Percentiles rank a stretch among this genome's conserved stretches.
Conservation (phyloP, 2,329 filamentous ascomycete species). For the Hypomyces perniciosus region DNA sequence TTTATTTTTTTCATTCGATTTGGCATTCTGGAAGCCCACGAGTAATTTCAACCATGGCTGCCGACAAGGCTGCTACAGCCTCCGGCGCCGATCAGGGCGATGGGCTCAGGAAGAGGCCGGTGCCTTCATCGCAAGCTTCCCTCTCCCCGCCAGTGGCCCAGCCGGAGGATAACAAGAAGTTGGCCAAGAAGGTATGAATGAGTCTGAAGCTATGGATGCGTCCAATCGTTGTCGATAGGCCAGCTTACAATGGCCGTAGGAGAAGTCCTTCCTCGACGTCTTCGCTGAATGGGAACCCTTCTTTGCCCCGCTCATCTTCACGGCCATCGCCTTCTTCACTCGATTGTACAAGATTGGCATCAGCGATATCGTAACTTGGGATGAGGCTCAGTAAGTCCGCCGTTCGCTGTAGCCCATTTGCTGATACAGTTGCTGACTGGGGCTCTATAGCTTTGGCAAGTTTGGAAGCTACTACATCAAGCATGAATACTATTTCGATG, state of each 20-base stretch:
- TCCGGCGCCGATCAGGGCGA: slow-evolving; percentile 56
- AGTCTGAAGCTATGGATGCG: background rate
- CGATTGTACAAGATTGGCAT: slow-evolving; percentile 64
- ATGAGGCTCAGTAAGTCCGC: slow-evolving; percentile 55
- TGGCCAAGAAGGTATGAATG: slow-evolving; percentile 46
- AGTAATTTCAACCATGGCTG: slow-evolving; percentile 39
- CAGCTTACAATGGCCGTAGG: slow-evolving; percentile 28
- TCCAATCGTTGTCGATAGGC: background rate
- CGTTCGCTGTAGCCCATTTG: background rate
- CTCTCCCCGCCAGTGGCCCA: slow-evolving; percentile 34
- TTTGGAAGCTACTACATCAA: slow-evolving; percentile 99
- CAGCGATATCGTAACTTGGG: slow-evolving; percentile 61
- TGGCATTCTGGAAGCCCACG: slow-evolving; percentile 7
- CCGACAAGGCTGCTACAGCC: slow-evolving; percentile 49
- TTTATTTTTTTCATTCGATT: slow-evolving; percentile 3
- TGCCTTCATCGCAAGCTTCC: slow-evolving; percentile 31
- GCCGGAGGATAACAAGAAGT: slow-evolving; percentile 55
- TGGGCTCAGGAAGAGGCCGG: slow-evolving; percentile 49
- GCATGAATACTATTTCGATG: slow-evolving; percentile 93
- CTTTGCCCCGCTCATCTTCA: slow-evolving; percentile 56
- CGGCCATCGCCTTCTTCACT: slow-evolving; percentile 58
- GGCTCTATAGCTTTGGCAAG: slow-evolving; percentile 68
- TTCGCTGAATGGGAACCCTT: slow-evolving; percentile 60
- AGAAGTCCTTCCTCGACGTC: slow-evolving; percentile 54
- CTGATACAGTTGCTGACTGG: slow-evolving; percentile 11